phyloP scores from a whole-genome alignment of 1,284 basidiomycete genomes.

The Austropuccinia psidii region DNA sequence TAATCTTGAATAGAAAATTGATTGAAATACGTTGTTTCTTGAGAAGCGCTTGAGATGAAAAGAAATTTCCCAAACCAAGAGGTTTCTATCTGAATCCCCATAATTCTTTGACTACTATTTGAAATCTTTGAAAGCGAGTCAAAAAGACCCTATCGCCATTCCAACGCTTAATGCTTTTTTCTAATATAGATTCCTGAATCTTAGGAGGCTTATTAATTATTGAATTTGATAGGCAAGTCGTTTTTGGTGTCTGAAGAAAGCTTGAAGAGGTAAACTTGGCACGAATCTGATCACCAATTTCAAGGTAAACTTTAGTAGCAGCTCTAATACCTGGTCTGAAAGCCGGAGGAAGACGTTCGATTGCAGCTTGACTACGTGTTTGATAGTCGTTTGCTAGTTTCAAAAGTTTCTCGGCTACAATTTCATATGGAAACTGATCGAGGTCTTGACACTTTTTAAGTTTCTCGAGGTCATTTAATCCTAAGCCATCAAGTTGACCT shows the following conservation, averaged over 20 bases:
- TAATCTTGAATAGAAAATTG: too few species aligned
- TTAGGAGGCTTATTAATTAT: too few species aligned
- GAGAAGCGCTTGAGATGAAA: too few species aligned
- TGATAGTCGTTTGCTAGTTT: constrained; percentile 45
- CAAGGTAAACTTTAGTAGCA: constrained; percentile 48
- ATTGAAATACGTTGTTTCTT: too few species aligned
- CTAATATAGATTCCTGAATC: too few species aligned
- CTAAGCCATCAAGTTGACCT: constrained; percentile 25
- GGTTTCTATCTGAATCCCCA: constrained; percentile 30
- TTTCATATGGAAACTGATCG: constrained; percentile 40
- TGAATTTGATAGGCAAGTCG: too few species aligned
- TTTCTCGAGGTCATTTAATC: constrained; percentile 19
- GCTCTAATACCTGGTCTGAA: constrained; percentile 47
- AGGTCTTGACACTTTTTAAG: background rate
- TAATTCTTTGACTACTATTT: constrained; percentile 8
- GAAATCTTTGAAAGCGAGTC: constrained; percentile 13
- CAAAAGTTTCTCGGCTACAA: constrained; percentile 44
- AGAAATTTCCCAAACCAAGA: too few species aligned
- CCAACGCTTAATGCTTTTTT: too few species aligned
- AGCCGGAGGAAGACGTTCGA: constrained; percentile 45
- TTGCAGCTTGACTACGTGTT: constrained; percentile 40
- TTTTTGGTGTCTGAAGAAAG: too few species aligned
- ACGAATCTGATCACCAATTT: constrained; percentile 45
- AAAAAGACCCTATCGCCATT: constrained; percentile 23
- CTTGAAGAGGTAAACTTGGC: background rate